Conservation (phyloP, 306 rosid species). For the Abrus precatorius region DNA sequence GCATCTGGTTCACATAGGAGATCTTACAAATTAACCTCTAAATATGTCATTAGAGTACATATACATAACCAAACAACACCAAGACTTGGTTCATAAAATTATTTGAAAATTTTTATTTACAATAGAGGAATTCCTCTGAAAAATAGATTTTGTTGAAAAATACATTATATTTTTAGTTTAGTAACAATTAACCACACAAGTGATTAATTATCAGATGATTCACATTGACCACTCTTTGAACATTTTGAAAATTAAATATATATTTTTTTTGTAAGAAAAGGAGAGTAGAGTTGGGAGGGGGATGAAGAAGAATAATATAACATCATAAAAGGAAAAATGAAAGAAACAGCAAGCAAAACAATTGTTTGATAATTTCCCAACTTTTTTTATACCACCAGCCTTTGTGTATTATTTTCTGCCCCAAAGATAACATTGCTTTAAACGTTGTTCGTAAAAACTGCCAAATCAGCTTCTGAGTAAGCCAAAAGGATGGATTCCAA, state of each 20-base stretch:
- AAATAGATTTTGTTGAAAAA: conserved; percentile 7
- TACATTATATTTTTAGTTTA: conserved; percentile 5
- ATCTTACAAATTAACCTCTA: conserved; percentile 22
- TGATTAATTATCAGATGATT: background rate
- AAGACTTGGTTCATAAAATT: background rate
- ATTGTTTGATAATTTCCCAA: background rate
- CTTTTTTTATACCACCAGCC: background rate
- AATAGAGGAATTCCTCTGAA: conserved; percentile 4
- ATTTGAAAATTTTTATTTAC: background rate
- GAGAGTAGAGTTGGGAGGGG: background rate
- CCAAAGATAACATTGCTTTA: background rate
- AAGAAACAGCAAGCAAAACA: background rate
- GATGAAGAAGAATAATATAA: background rate
- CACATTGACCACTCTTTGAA: background rate
- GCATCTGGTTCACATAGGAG: background rate
- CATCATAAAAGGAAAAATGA: conserved; percentile 20
- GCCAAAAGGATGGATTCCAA: conserved; percentile 23
- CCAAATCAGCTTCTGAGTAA: conserved; percentile 1
- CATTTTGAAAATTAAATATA: background rate
- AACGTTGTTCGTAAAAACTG: background rate
- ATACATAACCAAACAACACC: conserved; percentile 16
- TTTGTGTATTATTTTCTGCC: conserved; percentile 9
- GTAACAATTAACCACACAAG: background rate
- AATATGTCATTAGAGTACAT: conserved; percentile 18
- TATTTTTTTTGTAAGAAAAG: background rate